Conservation (phyloP, 1,284 basidiomycete species). For the Pyrrhoderma lamaoense region DNA sequence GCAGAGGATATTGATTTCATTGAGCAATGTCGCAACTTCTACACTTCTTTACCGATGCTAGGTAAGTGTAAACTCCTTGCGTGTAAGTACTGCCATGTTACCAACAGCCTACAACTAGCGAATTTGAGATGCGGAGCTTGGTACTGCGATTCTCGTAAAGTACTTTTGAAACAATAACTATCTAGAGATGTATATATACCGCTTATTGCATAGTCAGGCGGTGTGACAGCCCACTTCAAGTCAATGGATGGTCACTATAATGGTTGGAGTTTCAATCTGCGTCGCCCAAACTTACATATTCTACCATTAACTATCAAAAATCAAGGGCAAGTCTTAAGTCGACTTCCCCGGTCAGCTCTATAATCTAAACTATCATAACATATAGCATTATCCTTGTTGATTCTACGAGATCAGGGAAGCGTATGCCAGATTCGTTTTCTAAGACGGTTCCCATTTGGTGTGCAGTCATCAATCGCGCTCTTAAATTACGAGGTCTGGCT, state of each 20-base stretch:
- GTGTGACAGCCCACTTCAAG: slow-evolving; percentile 82
- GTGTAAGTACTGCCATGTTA: background rate
- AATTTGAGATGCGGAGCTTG: slow-evolving; percentile 93
- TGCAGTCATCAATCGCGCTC: slow-evolving; percentile 78
- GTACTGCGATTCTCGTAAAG: slow-evolving; percentile 75
- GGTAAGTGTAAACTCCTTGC: slow-evolving; percentile 36
- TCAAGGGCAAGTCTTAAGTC: slow-evolving; percentile 46
- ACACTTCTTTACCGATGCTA: slow-evolving; percentile 27
- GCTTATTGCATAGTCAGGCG: slow-evolving; percentile 28
- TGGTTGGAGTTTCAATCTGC: slow-evolving; percentile 83
- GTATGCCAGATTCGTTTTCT: slow-evolving; percentile 89
- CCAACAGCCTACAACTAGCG: slow-evolving; percentile 37
- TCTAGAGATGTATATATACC: no score
- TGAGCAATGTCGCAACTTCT: slow-evolving; percentile 45
- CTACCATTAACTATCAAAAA: slow-evolving; percentile 49
- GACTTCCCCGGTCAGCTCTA: background rate
- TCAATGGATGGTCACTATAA: slow-evolving; percentile 92
- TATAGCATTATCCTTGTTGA: slow-evolving; percentile 81
- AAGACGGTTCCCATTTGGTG: slow-evolving; percentile 98
- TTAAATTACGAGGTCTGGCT: slow-evolving; percentile 27
- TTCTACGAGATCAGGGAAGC: slow-evolving; percentile 89
- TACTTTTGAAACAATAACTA: no score
- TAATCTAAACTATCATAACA: background rate
- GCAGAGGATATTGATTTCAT: slow-evolving; percentile 73
- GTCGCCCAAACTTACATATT: slow-evolving; percentile 82